phyloP scores from a whole-genome alignment of 1,284 basidiomycete species.

The Meira miltonrushii region DNA sequence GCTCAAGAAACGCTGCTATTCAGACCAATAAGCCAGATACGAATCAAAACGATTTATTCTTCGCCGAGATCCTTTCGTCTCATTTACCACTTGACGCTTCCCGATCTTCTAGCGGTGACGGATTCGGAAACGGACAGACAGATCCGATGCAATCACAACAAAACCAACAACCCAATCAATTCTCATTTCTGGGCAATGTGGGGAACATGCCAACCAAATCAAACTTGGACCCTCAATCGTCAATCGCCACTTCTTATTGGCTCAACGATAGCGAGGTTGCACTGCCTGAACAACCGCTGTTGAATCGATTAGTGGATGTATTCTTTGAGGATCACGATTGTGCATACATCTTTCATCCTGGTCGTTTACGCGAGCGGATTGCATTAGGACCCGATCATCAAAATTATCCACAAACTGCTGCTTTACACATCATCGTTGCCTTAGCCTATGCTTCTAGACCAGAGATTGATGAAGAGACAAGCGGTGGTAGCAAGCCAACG shows the following conservation, averaged over 20 bases:
- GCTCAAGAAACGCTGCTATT: too few species aligned
- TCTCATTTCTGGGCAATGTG: not conserved
- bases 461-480: not conserved
- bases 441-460: constrained; percentile 1
- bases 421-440: constrained; percentile 1
- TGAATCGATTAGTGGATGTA: constrained; percentile 26
- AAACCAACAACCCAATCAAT: not conserved
- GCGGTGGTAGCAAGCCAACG: not conserved
- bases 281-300: constrained; percentile 21
- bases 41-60: not conserved
- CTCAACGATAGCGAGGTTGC: constrained; percentile 20
- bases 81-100: not conserved
- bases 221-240: not conserved
- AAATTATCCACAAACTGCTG: constrained; percentile 1
- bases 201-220: not conserved
- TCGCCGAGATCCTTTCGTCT: constrained; percentile 2
- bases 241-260: not conserved
- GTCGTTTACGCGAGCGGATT: constrained; percentile 20
- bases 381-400: not conserved
- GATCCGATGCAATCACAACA: not conserved
- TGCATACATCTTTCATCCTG: constrained; percentile 27
- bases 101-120: not conserved
- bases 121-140: not conserved
- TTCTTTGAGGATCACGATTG: constrained; percentile 26
- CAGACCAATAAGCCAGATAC: too few species aligned